Conservation (phyloP, 2,329 filamentous ascomycete species). For the Hymenoscyphus scutula region DNA sequence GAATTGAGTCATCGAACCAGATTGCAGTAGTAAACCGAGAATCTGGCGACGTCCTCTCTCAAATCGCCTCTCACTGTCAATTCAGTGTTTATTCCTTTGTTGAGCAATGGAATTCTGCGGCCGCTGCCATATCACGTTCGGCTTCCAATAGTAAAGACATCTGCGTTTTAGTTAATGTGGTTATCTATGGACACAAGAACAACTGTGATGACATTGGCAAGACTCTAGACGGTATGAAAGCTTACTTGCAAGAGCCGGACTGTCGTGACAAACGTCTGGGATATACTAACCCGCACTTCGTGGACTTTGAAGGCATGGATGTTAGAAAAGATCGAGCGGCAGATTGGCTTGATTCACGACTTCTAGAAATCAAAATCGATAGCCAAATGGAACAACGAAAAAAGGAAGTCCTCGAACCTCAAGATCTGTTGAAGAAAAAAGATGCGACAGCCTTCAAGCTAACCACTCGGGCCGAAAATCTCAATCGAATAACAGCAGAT, state of each 20-base stretch:
- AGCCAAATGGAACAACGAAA: no score
- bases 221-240: background rate
- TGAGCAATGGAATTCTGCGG: background rate
- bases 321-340: background rate
- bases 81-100: background rate
- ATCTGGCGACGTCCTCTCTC: background rate
- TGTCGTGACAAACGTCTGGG: background rate
- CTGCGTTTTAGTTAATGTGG: background rate
- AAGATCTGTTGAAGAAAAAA: conserved; percentile 10
- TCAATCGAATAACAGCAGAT: background rate
- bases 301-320: background rate
- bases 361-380: no score
- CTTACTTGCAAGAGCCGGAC: background rate
- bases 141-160: background rate
- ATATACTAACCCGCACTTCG: background rate
- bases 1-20: background rate
- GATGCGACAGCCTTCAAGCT: background rate
- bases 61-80: background rate
- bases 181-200: background rate
- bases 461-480: background rate
- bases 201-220: background rate
- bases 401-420: conserved; percentile 17
- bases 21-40: background rate
- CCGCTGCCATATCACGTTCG: no score
- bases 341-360: no score